Conservation (phyloP, 2,329 filamentous ascomycete species). For the Ceratocystis diversiconidia region DNA sequence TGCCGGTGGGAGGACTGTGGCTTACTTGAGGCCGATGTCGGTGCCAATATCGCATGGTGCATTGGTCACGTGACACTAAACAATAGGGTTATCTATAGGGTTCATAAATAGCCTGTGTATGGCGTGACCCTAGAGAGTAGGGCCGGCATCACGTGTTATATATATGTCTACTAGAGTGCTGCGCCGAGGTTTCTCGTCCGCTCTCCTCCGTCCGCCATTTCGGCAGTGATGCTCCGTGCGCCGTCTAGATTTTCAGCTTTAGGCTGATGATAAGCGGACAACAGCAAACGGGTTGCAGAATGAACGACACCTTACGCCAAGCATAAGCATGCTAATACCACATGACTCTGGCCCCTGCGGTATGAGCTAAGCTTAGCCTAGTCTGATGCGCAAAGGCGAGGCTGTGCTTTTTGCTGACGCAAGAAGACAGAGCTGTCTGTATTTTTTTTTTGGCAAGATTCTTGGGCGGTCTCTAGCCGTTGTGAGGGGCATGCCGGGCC, state of each 20-base stretch:
- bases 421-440: background rate
- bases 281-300: background rate
- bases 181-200: background rate
- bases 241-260: too few species aligned
- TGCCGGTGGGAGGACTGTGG: background rate
- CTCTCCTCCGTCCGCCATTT: background rate
- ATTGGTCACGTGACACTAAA: rapidly evolving
- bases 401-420: background rate
- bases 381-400: background rate
- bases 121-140: background rate
- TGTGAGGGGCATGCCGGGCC: too few species aligned
- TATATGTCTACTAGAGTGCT: too few species aligned
- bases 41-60: background rate
- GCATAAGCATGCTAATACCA: background rate
- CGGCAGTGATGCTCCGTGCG: too few species aligned
- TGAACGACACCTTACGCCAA: background rate
- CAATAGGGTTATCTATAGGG: background rate
- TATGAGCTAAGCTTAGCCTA: background rate
- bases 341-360: background rate
- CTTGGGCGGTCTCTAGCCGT: too few species aligned
- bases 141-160: background rate
- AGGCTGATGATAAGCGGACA: too few species aligned
- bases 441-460: background rate
- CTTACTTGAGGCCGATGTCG: background rate
- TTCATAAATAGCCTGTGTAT: background rate